Percentiles rank a stretch among this genome's conserved stretches.
Conservation (phyloP, 2,329 filamentous ascomycete species). For the Epichloe sibirici region DNA sequence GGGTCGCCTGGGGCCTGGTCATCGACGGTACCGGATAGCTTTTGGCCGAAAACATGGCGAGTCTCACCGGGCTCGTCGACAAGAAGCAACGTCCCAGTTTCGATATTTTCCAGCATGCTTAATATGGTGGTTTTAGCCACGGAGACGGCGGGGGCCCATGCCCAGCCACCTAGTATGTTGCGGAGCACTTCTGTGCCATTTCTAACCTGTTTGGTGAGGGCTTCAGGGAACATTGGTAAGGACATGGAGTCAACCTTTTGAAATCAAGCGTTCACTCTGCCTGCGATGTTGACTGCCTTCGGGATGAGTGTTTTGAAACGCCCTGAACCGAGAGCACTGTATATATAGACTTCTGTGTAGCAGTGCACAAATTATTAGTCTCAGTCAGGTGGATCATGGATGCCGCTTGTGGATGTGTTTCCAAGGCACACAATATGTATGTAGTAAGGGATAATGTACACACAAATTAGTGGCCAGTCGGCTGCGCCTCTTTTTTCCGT, state of each 20-base stretch:
- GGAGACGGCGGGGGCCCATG: slow-evolving; percentile 34
- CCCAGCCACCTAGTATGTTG: slow-evolving; percentile 29
- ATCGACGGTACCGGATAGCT: slow-evolving; percentile 25
- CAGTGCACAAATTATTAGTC: neutral
- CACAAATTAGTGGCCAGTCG: too few relatives aligned
- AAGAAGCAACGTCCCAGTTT: slow-evolving; percentile 34
- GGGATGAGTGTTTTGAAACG: neutral
- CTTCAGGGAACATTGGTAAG: neutral
- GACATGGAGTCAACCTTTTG: neutral
- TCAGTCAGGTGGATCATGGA: neutral
- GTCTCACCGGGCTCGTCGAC: slow-evolving; percentile 33
- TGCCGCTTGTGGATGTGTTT: neutral
- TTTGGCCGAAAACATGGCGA: slow-evolving; percentile 32
- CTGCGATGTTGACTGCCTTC: neutral
- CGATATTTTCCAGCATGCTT: slow-evolving; percentile 33
- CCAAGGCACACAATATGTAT: too few relatives aligned
- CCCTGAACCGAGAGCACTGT: neutral
- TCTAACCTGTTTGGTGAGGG: slow-evolving; percentile 3
- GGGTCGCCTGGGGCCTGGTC: slow-evolving; percentile 23
- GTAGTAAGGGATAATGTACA: too few relatives aligned
- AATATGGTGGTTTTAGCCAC: slow-evolving; percentile 34
- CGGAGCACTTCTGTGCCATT: slow-evolving; percentile 25
- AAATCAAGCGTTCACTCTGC: neutral
- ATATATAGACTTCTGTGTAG: neutral
- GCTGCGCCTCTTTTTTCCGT: too few relatives aligned